Evolutionary conservation across 1,139 yeast genomes (phyloP).

Genomic region (Sugiyamaella castrensis): DNA sequence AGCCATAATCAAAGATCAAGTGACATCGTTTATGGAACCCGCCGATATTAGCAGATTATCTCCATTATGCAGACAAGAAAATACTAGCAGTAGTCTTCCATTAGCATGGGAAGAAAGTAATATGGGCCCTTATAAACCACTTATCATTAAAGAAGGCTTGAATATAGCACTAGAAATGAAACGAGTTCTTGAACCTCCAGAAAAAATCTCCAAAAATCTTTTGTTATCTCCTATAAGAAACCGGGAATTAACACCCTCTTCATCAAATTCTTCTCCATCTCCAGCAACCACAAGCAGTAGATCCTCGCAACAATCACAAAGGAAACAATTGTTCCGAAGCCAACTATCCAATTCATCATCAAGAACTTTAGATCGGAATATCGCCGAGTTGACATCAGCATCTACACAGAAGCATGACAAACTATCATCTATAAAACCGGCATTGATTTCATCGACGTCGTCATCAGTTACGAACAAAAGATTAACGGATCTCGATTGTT

Average conservation of each 20-base stretch:
- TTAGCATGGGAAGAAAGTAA: slow-evolving; percentile 5
- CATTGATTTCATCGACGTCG: too few species aligned
- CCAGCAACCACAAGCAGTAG: slow-evolving; percentile 4
- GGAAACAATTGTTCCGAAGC: slow-evolving; percentile 9
- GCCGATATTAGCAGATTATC: slow-evolving; percentile 1
- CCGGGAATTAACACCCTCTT: slow-evolving; percentile 2
- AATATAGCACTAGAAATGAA: slow-evolving; percentile 4
- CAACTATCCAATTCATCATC: slow-evolving; percentile 8
- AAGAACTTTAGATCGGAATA: slow-evolving; percentile 7
- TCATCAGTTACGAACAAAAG: too few species aligned
- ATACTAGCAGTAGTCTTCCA: neutral
- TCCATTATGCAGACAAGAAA: slow-evolving; percentile 1
- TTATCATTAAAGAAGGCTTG: slow-evolving; percentile 6
- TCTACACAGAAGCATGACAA: too few species aligned
- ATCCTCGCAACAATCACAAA: slow-evolving; percentile 2
- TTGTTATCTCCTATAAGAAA: slow-evolving; percentile 4
- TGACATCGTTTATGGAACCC: slow-evolving; percentile 5
- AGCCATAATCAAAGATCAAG: slow-evolving; percentile 7
- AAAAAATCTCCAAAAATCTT: slow-evolving; percentile 3
- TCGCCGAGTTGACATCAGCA: neutral
- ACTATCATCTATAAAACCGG: too few species aligned
- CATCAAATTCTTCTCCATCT: slow-evolving; percentile 6
- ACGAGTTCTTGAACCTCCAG: slow-evolving; percentile 1
- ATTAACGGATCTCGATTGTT: too few species aligned
- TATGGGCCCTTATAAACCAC: slow-evolving; percentile 8